Conservation (phyloP, 2,329 filamentous ascomycete species). For the Calonectria pseudoturangicola region DNA sequence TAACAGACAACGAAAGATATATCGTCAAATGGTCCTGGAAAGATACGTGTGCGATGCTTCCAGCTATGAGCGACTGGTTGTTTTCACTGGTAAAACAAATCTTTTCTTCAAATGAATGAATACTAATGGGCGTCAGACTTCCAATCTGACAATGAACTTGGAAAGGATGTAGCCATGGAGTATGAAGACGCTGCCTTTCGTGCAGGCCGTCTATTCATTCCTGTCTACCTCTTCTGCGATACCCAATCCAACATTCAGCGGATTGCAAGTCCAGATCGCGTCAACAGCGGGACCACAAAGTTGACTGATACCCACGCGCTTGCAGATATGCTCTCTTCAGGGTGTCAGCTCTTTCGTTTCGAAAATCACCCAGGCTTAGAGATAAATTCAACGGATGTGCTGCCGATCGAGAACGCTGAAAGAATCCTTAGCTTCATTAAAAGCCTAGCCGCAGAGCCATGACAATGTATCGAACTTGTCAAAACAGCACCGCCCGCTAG, state of each 20-base stretch:
- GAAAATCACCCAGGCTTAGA: background rate
- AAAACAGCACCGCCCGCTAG: too few relatives aligned
- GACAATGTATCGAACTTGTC: too few relatives aligned
- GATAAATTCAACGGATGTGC: background rate
- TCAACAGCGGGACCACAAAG: background rate
- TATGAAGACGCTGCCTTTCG: background rate
- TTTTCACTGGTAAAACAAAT: background rate
- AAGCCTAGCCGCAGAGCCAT: too few relatives aligned
- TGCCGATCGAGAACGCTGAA: background rate
- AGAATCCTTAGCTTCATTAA: background rate
- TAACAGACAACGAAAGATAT: background rate
- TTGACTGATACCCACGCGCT: background rate
- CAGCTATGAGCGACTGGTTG: background rate
- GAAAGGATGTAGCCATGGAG: background rate
- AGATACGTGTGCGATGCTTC: background rate
- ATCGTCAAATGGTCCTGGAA: background rate
- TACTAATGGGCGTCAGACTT: background rate
- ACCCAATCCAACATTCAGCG: background rate
- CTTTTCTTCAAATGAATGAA: too few relatives aligned
- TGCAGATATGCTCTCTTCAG: background rate
- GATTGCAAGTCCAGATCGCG: background rate
- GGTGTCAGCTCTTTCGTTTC: background rate
- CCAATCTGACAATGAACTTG: background rate
- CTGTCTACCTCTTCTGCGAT: background rate
- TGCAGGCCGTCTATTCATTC: background rate